Base-by-base conservation (phyloP, 306 rosid genomes). In the Sphenostylis stenocarpa region DNA sequence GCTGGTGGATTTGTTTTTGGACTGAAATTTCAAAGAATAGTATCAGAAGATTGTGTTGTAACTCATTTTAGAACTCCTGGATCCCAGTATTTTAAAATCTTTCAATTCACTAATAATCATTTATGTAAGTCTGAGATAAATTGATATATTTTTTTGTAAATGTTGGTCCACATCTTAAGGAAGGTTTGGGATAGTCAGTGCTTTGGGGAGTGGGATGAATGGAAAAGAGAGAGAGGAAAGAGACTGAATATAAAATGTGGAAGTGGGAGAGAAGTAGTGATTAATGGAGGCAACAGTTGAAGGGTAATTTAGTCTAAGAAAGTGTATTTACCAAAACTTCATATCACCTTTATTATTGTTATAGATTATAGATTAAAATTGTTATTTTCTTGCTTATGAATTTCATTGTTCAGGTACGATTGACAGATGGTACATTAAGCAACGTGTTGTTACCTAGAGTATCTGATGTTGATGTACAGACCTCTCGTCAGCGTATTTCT, bases 401-500 rank as follows among this genome's bases (percentile, higher is more conserved):
- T 49, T 72, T 62, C 79, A 24, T 78, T 82, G 51, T 31, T 78
- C 84, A 92, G 98, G 97, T 85, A 36, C 93, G 89, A 67, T 76
- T 90, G 82, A 81, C 88, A 33, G 99, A 92, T 77, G 86, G 87
- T 60, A 47, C 87, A 56, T 79, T 82, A 79, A 79, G 88, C 43
- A 91, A 88, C 75, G 89, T 83, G 55, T 72, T 83, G 49, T 69
- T 88, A 74, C 94, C 87, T 0, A 92, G 91, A 65, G 82, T 91
- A 77, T 87, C 92, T n/a, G 99, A 92, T 78, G 86, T 78, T 81
- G 96, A 89, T 79, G 63, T 89, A 79, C 97, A 87, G 88, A 86
- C 89, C 76, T 92, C 99, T 16, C 88, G 91, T 56, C 97, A 88
- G 72, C 91, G 91, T 38, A 83, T 96, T 53, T 87, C 97, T 85